phyloP scores from a whole-genome alignment of 1,284 basidiomycete genomes.

The Gomphus sp. region DNA sequence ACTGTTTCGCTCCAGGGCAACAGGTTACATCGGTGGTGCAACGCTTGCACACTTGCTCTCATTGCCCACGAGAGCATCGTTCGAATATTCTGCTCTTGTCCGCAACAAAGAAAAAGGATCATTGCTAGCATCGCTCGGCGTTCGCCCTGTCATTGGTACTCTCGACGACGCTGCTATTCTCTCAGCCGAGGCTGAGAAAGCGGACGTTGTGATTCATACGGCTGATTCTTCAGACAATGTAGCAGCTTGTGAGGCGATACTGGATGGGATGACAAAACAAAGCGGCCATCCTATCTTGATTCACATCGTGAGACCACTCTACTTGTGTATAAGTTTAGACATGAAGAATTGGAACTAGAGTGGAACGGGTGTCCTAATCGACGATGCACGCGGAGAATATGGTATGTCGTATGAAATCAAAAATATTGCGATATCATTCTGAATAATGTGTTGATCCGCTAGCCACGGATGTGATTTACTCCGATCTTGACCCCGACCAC shows the following conservation, averaged over 20 bases:
- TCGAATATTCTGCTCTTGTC: constrained; percentile 1
- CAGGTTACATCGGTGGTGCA: constrained; percentile 48
- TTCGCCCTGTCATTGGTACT: constrained; percentile 3
- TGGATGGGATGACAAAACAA: constrained; percentile 34
- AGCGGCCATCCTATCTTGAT: constrained; percentile 36
- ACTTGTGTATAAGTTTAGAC: background rate
- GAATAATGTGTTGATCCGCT: background rate
- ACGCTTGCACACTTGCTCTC: constrained; percentile 35
- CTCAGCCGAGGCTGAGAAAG: constrained; percentile 4
- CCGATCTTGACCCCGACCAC: constrained; percentile 30
- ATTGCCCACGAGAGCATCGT: background rate
- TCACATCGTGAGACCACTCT: constrained; percentile 32
- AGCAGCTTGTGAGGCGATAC: constrained; percentile 22
- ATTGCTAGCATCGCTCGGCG: constrained; percentile 19
- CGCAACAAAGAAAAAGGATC: constrained; percentile 24
- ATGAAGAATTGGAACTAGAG: constrained; percentile 23
- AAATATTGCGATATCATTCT: background rate
- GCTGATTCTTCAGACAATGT: constrained; percentile 6
- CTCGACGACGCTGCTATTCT: constrained; percentile 3
- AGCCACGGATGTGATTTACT: constrained; percentile 32
- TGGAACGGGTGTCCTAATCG: constrained; percentile 37
- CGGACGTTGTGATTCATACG: constrained; percentile 8
- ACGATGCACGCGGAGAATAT: constrained; percentile 28
- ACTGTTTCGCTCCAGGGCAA: background rate
- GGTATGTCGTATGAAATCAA: background rate